Evolutionary conservation across 768 basidiomycete genomes (phyloP), one percentile per base, ranked within the genome.

Genomic region (Jaapia argillacea): DNA sequence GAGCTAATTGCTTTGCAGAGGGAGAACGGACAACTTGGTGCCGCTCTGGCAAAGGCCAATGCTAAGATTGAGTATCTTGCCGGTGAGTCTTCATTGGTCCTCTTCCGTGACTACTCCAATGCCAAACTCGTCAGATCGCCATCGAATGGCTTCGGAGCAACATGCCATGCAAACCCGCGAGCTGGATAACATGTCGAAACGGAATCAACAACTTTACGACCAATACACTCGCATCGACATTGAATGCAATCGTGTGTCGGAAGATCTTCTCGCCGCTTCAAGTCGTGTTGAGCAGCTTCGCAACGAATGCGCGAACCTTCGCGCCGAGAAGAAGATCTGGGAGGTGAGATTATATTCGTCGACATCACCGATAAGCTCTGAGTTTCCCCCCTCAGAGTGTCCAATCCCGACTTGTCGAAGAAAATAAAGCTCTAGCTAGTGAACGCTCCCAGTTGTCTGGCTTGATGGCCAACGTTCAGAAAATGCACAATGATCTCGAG

Each of bases 291-390:
- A 93, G 48, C 81, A 85, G 45, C 65, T 91, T 28, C 78, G 88
- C 6, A 88, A 85, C 51, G 93, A 97, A 53, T 76, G 71, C 49
- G 85, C 87, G 2, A 93, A 88, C 58, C 72, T 96, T 14, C 79
- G 85, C 35, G 92, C 91, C 0, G 94, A 98, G 72, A 93, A 90
- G 68, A 83, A 79, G 55, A 86, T 93, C 26, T 90, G 85, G 84
- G 87, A 89, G 81, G 90, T 87, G 42, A 24, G 73, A 55, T 1
- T 25, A 23, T 25, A 26, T 3, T 3, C 6, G 14, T 45, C n/a
- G 22, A 42, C 5, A 40, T 26, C 2, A n/a, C n/a, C 6, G 10
- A n/a, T 6, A 5, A 1, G 7, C 18, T 36, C 33, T 44, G 41
- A 45, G 26, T 36, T 22, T 40, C 24, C 10, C 37, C 20, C 14